These are phyloP conservation scores for Irpex sp. DNA, from an alignment of 1,284 basidiomycete genomes.

Conservation along the genomic window DNA sequence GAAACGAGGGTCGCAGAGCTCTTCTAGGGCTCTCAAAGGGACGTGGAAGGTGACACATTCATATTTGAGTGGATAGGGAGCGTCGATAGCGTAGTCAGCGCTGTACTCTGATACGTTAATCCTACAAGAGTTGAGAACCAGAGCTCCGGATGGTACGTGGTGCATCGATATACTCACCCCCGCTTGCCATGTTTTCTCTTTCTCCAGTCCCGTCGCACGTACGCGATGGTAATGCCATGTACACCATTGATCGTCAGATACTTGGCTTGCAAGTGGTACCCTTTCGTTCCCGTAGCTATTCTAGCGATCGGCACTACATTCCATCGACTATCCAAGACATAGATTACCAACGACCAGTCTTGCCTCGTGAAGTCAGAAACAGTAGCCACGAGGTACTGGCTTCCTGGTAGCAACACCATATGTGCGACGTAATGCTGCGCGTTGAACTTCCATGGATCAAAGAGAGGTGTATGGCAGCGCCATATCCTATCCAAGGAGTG, in stretches of 20 bases:
- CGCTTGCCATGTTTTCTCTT: no score
- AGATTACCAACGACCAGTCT: constrained; percentile 47
- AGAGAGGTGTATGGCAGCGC: constrained; percentile 6
- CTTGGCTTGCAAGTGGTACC: constrained; percentile 55
- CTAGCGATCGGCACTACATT: constrained; percentile 44
- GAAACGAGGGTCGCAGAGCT: constrained; percentile 41
- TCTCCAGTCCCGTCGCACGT: constrained; percentile 32
- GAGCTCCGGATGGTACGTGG: neutral
- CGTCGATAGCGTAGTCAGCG: constrained; percentile 40
- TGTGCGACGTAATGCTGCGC: constrained; percentile 42
- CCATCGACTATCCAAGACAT: constrained; percentile 49
- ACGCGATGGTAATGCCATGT: constrained; percentile 56
- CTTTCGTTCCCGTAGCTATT: constrained; percentile 42
- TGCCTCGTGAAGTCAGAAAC: constrained; percentile 38
- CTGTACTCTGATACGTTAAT: constrained; percentile 43
- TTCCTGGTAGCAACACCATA: constrained; percentile 61
- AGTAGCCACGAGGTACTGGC: constrained; percentile 61
- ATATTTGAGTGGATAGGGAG: constrained; percentile 43
- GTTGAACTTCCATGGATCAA: constrained; percentile 28
- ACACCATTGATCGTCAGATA: constrained; percentile 46
- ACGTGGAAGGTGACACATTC: constrained; percentile 44
- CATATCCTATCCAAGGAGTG: constrained; percentile 47
- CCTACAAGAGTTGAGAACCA: constrained; percentile 21
- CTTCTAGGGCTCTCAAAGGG: constrained; percentile 44
- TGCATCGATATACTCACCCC: no score